Conservation (phyloP, 495 filamentous ascomycete species). For the Jackrogersella multiformis region DNA sequence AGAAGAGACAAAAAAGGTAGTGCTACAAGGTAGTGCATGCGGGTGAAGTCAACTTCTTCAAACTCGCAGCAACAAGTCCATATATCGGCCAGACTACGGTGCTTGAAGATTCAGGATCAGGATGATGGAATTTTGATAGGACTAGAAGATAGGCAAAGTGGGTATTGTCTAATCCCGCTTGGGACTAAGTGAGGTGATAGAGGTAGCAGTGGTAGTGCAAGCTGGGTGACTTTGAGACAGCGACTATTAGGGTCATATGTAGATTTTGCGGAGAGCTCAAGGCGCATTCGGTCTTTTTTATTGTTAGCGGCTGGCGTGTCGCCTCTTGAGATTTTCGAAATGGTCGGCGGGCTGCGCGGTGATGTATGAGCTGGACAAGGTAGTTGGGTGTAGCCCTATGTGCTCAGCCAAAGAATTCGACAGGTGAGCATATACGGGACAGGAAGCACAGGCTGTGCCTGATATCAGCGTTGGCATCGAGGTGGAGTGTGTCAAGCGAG, state of each 20-base stretch:
- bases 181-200: conserved; percentile 36
- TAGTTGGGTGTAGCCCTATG: conserved; percentile 45
- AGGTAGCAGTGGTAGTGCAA: conserved; percentile 44
- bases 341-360: conserved; percentile 36
- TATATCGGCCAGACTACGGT: conserved; percentile 48
- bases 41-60: conserved; percentile 35
- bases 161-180: conserved; percentile 46
- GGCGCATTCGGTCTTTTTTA: conserved; percentile 44
- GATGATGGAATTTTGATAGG: conserved; percentile 38
- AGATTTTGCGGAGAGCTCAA: conserved; percentile 36
- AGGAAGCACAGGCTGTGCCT: conserved; percentile 38
- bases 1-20: conserved; percentile 35
- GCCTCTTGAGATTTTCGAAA: conserved; percentile 27
- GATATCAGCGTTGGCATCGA: conserved; percentile 39
- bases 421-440: conserved; percentile 27
- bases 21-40: conserved; percentile 38
- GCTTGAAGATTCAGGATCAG: conserved; percentile 43
- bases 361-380: conserved; percentile 39
- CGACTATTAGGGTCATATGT: conserved; percentile 39
- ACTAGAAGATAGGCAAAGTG: conserved; percentile 35
- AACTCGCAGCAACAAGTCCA: conserved; percentile 32
- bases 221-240: conserved; percentile 47
- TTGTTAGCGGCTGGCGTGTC: conserved; percentile 27
- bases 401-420: conserved; percentile 32
- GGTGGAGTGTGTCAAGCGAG: conserved; percentile 41